phyloP scores from a whole-genome alignment of 2,329 filamentous ascomycete genomes.

The Neospermospora avenae region DNA sequence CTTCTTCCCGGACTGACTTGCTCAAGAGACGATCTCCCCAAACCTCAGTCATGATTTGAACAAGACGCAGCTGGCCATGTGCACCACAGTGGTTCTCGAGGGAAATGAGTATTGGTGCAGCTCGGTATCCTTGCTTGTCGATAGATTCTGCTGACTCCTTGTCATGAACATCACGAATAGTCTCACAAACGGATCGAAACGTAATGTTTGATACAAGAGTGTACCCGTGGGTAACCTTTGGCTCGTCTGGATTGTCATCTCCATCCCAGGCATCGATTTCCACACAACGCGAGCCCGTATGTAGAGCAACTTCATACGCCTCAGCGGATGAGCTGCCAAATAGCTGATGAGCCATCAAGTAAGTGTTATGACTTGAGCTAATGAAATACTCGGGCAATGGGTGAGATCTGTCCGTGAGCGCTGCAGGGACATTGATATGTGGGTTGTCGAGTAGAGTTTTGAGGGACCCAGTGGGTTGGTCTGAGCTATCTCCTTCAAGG shows the following conservation, averaged over 20 bases:
- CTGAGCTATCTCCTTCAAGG: conserved; percentile 42
- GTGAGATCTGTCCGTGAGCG: conserved; percentile 54
- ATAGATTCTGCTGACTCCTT: conserved; percentile 48
- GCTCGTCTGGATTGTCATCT: conserved; percentile 56
- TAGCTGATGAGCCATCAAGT: conserved; percentile 67
- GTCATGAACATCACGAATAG: conserved; percentile 60
- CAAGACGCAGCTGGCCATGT: conserved; percentile 58
- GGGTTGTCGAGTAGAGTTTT: conserved; percentile 51
- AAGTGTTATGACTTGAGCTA: conserved; percentile 72
- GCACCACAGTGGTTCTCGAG: conserved; percentile 65
- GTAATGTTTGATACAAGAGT: conserved; percentile 64
- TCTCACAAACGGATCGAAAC: conserved; percentile 63
- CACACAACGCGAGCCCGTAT: conserved; percentile 63
- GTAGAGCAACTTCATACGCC: conserved; percentile 61
- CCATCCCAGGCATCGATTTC: conserved; percentile 74
- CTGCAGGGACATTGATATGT: conserved; percentile 53
- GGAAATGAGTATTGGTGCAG: conserved; percentile 60
- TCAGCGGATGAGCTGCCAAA: conserved; percentile 59
- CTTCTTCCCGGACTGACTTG: conserved; percentile 53
- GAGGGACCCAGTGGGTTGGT: conserved; percentile 45
- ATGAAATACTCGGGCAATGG: conserved; percentile 69
- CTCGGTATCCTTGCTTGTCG: conserved; percentile 39
- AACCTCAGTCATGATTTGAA: conserved; percentile 62
- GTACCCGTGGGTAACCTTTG: conserved; percentile 69
- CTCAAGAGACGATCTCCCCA: conserved; percentile 59